Percentiles rank a stretch among this genome's conserved stretches.
phyloP scores from a whole-genome alignment of 176 grass and related monocot genomes.

The Oryza australiensis region DNA sequence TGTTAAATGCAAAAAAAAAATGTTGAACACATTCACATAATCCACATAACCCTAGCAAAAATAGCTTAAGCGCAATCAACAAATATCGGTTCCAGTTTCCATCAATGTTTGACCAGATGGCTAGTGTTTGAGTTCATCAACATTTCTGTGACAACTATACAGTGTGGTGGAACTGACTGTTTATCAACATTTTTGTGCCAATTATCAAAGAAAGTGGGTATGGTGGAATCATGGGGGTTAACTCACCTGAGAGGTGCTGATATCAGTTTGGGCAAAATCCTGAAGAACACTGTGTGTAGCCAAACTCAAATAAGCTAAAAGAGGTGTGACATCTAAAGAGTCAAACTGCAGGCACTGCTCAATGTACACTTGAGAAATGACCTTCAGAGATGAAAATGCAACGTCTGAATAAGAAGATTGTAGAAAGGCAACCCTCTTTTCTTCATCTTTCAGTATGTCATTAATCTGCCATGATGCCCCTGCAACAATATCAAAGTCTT shows the following conservation, averaged over 20 bases:
- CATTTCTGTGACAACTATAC: not conserved
- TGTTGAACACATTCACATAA: not conserved
- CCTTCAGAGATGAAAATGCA: constrained; percentile 65
- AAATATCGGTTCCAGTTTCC: constrained; percentile 2
- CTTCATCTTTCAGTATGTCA: constrained; percentile 57
- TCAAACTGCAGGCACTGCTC: constrained; percentile 64
- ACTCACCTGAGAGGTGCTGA: constrained; percentile 48
- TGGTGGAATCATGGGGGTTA: not conserved
- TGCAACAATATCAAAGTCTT: constrained; percentile 58
- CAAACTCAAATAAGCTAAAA: constrained; percentile 69
- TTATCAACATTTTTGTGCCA: not conserved
- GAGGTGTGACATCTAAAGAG: constrained; percentile 52
- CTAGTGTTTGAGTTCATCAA: not conserved
- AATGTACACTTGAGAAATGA: constrained; percentile 65
- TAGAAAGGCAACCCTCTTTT: constrained; percentile 57
- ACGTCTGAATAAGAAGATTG: constrained; percentile 61
- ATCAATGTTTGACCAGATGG: not conserved
- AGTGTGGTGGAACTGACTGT: not conserved
- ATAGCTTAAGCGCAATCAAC: constrained; percentile 3
- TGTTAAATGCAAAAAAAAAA: constrained; percentile 19
- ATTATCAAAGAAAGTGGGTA: not conserved
- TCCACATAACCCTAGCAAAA: not conserved
- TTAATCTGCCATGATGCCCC: constrained; percentile 83
- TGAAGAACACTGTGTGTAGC: constrained; percentile 53
- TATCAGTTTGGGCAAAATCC: constrained; percentile 47